These are phyloP conservation scores for Rhynchosporium agropyri DNA, from an alignment of 2,329 filamentous ascomycete species.

Conservation along the genomic window DNA sequence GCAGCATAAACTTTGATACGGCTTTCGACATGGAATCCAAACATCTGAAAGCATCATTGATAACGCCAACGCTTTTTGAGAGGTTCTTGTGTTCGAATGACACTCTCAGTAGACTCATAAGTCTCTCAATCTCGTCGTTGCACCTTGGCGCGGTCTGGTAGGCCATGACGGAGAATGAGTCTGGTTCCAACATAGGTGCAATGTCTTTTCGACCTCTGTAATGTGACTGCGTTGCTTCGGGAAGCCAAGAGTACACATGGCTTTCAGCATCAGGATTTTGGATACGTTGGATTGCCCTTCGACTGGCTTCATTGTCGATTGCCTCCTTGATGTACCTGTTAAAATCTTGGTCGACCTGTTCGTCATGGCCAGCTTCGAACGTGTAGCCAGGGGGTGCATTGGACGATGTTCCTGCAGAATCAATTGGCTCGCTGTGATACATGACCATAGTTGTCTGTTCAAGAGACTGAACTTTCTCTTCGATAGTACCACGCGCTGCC, in stretches of 20 bases:
- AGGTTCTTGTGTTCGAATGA: conserved; percentile 20
- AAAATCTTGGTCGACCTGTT: conserved; percentile 28
- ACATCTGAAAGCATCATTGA: conserved; percentile 21
- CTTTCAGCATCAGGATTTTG: conserved; percentile 17
- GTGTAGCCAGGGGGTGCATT: conserved; percentile 29
- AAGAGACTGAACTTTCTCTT: conserved; percentile 22
- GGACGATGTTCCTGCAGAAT: conserved; percentile 8
- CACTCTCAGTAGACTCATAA: conserved; percentile 19
- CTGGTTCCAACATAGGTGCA: conserved; percentile 17
- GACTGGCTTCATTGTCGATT: conserved; percentile 22
- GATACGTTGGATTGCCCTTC: conserved; percentile 18
- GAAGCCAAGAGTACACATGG: conserved; percentile 25
- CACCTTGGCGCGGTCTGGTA: conserved; percentile 30
- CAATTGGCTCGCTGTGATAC: conserved; percentile 5
- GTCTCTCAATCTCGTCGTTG: conserved; percentile 23
- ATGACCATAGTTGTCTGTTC: conserved; percentile 19
- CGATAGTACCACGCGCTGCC: conserved; percentile 9
- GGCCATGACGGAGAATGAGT: conserved; percentile 32
- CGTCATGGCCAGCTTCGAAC: conserved; percentile 27
- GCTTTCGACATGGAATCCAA: conserved; percentile 27
- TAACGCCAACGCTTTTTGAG: conserved; percentile 7
- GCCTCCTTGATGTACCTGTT: conserved; percentile 26
- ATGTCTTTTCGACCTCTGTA: conserved; percentile 23
- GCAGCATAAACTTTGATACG: conserved; percentile 25
- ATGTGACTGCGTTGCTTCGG: conserved; percentile 7